These are phyloP conservation scores for Hypocrella siamensis DNA, from an alignment of 2,329 filamentous ascomycete genomes.

Conservation along the genomic window DNA sequence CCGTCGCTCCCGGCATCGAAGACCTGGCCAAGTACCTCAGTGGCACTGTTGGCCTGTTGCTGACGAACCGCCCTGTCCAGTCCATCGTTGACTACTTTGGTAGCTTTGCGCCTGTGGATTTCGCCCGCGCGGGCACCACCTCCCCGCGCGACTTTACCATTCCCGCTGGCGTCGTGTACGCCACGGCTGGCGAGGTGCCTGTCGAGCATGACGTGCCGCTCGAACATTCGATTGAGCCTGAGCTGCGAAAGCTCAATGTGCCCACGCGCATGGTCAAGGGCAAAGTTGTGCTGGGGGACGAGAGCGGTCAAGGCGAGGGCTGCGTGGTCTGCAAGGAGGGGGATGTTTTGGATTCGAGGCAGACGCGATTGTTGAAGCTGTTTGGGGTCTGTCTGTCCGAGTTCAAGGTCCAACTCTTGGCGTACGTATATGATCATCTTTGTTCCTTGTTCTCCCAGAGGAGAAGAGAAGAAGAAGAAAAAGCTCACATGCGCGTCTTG, in stretches of 20 bases:
- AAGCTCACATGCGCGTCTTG: not conserved
- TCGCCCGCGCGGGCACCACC: constrained; percentile 69
- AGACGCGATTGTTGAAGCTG: constrained; percentile 86
- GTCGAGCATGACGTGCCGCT: constrained; percentile 72
- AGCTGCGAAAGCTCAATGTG: constrained; percentile 75
- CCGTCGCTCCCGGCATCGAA: constrained; percentile 65
- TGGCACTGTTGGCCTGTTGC: constrained; percentile 79
- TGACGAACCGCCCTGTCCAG: constrained; percentile 61
- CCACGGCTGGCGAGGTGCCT: constrained; percentile 64
- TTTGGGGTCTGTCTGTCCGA: constrained; percentile 85
- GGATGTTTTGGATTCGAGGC: constrained; percentile 71
- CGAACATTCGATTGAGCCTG: constrained; percentile 78
- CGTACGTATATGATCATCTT: too few species aligned
- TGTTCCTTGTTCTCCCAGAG: too few species aligned
- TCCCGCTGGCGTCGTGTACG: constrained; percentile 69
- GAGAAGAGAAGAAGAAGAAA: not conserved
- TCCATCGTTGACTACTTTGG: constrained; percentile 60
- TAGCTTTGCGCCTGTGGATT: constrained; percentile 63
- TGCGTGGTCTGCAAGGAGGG: constrained; percentile 77
- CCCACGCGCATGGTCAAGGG: constrained; percentile 82
- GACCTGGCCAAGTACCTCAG: constrained; percentile 51
- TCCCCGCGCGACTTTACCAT: constrained; percentile 65
- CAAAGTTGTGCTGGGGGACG: constrained; percentile 57
- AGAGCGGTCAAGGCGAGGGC: constrained; percentile 34
- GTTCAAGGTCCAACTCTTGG: constrained; percentile 69